Base-by-base conservation (phyloP, 768 basidiomycete genomes). In the Lactarius psammicola region DNA sequence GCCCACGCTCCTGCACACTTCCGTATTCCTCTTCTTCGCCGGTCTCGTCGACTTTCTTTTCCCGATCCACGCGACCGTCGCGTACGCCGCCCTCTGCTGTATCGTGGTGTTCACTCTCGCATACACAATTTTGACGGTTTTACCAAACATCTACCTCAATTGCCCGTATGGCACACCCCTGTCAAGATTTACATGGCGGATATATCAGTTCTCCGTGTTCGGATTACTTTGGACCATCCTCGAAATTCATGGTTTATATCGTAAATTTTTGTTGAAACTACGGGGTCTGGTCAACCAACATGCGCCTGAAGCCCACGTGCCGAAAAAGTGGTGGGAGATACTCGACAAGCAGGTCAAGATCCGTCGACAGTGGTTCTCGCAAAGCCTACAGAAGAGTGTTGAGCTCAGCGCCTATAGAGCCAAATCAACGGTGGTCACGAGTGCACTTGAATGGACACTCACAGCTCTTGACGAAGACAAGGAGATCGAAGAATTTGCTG, bases 21-120 rank as follows among this genome's bases (percentile, higher is more conserved):
- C 58, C 6, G 49, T 57, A 30, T 51, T 66, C 28, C 38, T 66
- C 20, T 66, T 66, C 56, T 42, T 63, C 33, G 36, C 40, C 9
- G 65, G 65, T 30, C 65, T 66, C 56, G 13, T 66, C 28, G 60
- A 66, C 30, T 56, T 58, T 11, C 46, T 63, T 11, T 33, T 62
- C 56, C 42, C 56, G 2, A 58, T 63, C 28, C 38, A 59, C 17
- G 17, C 17, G 2, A 57, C 60, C 20, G 44, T 57, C 15, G 57
- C 34, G 1, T 49, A 38, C 20, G 26, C 6, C 34, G 38, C 44
- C 28, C 34, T 62, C 13, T 26, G 33, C 13, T 62, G 17, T 18
- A 26, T 62, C 20, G 44, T n/a, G 3, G 30, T 51, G 1, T 63
- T 59, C 20, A 3, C 17, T 36, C 13, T 17, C 17, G 56, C 3